Conservation (phyloP, 2,329 filamentous ascomycete genomes). For the Akanthomyces lecanii region DNA sequence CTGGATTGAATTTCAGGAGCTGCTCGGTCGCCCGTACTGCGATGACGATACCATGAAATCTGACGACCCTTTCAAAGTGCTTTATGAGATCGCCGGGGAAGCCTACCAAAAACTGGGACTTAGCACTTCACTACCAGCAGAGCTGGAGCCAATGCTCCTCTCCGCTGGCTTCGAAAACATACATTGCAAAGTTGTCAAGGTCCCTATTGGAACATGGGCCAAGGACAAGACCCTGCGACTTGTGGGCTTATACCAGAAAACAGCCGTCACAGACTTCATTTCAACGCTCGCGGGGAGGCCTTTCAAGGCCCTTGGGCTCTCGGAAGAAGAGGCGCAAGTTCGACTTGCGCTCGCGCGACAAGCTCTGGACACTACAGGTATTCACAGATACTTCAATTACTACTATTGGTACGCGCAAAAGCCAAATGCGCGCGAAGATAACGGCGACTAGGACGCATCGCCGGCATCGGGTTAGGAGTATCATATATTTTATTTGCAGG, state of each 20-base stretch:
- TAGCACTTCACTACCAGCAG: constrained; percentile 32
- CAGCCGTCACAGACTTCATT: constrained; percentile 38
- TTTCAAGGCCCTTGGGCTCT: constrained; percentile 34
- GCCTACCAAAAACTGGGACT: constrained; percentile 36
- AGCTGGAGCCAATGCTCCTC: constrained; percentile 34
- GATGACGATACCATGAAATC: constrained; percentile 42
- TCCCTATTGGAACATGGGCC: constrained; percentile 45
- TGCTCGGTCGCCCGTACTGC: constrained; percentile 37
- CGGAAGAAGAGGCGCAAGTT: constrained; percentile 30
- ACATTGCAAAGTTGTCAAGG: constrained; percentile 37
- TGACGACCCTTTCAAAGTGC: constrained; percentile 35
- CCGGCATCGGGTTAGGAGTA: not conserved
- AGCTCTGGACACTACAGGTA: constrained; percentile 31
- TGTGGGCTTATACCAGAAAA: constrained; percentile 42
- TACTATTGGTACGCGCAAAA: constrained; percentile 44
- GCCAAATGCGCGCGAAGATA: not conserved
- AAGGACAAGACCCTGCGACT: constrained; percentile 37
- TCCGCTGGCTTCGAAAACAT: constrained; percentile 43
- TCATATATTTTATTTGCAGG: not conserved
- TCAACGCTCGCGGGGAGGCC: constrained; percentile 40
- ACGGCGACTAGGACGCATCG: not conserved
- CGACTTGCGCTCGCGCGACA: constrained; percentile 30
- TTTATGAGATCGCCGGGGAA: constrained; percentile 29
- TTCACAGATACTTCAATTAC: constrained; percentile 42
- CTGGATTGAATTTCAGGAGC: constrained; percentile 49